phyloP scores from a whole-genome alignment of 176 grass and related monocot species.

The Pontederia crassipes region DNA sequence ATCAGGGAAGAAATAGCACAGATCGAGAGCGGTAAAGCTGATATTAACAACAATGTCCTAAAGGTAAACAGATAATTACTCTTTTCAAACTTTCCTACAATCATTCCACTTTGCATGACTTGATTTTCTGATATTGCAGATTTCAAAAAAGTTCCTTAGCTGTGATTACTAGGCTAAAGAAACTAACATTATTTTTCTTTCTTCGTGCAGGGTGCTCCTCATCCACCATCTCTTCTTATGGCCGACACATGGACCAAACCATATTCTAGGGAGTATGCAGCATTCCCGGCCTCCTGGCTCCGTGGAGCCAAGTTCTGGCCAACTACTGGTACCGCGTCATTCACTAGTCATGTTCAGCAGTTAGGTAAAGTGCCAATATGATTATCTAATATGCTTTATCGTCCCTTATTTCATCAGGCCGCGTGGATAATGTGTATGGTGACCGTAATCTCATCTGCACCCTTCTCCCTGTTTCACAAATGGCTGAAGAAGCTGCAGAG shows the following conservation, averaged over 20 bases:
- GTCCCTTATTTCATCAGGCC: slow-evolving; percentile 33
- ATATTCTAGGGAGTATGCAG: slow-evolving; percentile 86
- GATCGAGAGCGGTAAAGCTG: slow-evolving; percentile 82
- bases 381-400: slow-evolving; percentile 5
- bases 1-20: slow-evolving; percentile 89
- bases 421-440: slow-evolving; percentile 96
- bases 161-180: slow-evolving; percentile 2
- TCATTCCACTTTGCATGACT: background rate
- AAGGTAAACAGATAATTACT: slow-evolving; percentile 39
- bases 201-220: slow-evolving; percentile 68
- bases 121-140: no score
- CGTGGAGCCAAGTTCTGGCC: slow-evolving; percentile 97
- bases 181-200: background rate
- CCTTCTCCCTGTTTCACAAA: slow-evolving; percentile 66
- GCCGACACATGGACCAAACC: slow-evolving; percentile 90
- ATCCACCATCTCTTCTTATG: slow-evolving; percentile 80
- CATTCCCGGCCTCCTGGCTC: slow-evolving; percentile 86
- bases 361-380: background rate
- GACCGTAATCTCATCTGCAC: slow-evolving; percentile 95
- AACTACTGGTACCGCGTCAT: slow-evolving; percentile 50
- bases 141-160: background rate
- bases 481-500: slow-evolving; percentile 79
- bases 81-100: slow-evolving; percentile 7
- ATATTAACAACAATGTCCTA: slow-evolving; percentile 78
- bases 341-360: background rate